Conservation (phyloP, 2,329 filamentous ascomycete species). For the Pseudogymnoascus sp. region DNA sequence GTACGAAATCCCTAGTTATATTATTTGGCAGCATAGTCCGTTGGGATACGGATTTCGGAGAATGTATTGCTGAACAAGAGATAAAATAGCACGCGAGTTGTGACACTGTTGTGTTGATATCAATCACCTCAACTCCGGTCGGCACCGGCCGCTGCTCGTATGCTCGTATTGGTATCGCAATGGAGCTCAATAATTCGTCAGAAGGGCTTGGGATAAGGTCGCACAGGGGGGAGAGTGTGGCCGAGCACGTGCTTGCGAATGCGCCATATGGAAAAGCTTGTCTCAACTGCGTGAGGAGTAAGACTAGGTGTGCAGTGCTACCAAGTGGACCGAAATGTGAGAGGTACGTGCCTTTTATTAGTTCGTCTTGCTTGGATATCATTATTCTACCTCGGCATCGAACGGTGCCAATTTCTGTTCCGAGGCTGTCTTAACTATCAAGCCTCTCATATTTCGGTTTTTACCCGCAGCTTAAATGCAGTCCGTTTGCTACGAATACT, state of each 20-base stretch:
- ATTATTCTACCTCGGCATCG: neutral
- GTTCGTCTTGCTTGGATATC: neutral
- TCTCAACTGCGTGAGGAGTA: conserved; percentile 13
- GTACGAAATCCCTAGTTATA: neutral
- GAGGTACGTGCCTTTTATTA: conserved; percentile 11
- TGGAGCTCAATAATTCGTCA: conserved; percentile 1
- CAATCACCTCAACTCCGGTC: conserved; percentile 3
- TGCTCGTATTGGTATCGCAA: neutral
- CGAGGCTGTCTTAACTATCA: neutral
- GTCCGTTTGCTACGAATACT: neutral
- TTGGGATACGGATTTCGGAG: neutral
- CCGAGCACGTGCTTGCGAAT: conserved; percentile 10
- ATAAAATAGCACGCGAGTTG: neutral
- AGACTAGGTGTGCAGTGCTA: conserved; percentile 11
- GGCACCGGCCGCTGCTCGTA: neutral
- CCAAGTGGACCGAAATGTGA: conserved; percentile 11
- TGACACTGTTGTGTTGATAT: conserved; percentile 1
- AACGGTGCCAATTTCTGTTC: neutral
- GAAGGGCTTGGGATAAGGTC: neutral
- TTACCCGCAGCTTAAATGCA: neutral
- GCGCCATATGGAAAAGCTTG: conserved; percentile 15
- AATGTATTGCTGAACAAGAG: neutral
- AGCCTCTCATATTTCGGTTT: neutral
- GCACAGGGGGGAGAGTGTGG: conserved; percentile 16
- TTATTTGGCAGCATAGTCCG: neutral